phyloP scores from a whole-genome alignment of 306 rosid genomes.

The Malus orientalis region DNA sequence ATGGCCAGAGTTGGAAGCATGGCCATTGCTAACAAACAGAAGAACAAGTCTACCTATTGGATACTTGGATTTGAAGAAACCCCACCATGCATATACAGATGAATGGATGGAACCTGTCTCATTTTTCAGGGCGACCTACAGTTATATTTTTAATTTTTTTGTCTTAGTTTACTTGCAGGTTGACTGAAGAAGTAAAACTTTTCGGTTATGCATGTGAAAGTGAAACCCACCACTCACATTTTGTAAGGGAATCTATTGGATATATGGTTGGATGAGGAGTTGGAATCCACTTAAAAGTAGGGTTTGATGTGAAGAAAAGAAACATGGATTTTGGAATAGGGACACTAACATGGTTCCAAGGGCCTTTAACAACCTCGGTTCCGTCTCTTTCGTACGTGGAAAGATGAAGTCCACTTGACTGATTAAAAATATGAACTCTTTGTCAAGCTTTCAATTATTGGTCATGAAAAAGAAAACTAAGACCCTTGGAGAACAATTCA shows the following conservation, averaged over 20 bases:
- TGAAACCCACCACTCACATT: slow-evolving; percentile 28
- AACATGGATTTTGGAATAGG: slow-evolving; percentile 26
- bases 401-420: slow-evolving; percentile 52
- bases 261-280: slow-evolving; percentile 81
- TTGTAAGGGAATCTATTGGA: slow-evolving; percentile 30
- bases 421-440: slow-evolving; percentile 22
- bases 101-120: slow-evolving; percentile 26
- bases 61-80: slow-evolving; percentile 44
- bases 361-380: slow-evolving; percentile 40
- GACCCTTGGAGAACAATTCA: neutral
- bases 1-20: neutral
- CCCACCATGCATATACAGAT: slow-evolving; percentile 16
- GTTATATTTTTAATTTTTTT: neutral
- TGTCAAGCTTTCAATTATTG: slow-evolving; percentile 30
- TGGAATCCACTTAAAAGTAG: slow-evolving; percentile 89
- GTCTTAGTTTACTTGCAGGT: neutral
- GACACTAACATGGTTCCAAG: slow-evolving; percentile 54
- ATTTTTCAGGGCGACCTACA: neutral
- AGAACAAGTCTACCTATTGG: slow-evolving; percentile 26
- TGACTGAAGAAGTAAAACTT: slow-evolving; percentile 15
- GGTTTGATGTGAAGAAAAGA: slow-evolving; percentile 44
- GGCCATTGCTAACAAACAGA: neutral
- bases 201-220: slow-evolving; percentile 53
- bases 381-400: slow-evolving; percentile 64
- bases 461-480: slow-evolving; percentile 1